Conservation (phyloP, 495 filamentous ascomycete genomes). For the Penicillium subrubescens region DNA sequence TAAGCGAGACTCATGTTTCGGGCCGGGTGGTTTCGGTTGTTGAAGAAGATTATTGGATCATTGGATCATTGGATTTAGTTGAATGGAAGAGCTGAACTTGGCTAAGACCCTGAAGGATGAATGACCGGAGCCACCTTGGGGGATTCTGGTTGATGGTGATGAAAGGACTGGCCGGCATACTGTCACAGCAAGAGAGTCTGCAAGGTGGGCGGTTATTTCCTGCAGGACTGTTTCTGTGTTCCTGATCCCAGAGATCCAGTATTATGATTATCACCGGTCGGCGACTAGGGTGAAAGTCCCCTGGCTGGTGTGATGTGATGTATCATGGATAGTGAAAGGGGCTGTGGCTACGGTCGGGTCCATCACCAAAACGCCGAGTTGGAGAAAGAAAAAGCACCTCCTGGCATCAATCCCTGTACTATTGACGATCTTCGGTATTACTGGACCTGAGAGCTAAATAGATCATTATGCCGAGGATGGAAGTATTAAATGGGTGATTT, state of each 20-base stretch:
- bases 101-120: not conserved
- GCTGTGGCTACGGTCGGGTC: not conserved
- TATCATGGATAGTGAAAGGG: not conserved
- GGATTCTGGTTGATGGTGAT: not conserved
- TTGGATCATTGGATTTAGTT: not conserved
- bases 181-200: not conserved
- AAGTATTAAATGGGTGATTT: too few relatives aligned
- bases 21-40: not conserved
- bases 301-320: not conserved
- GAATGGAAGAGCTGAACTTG: not conserved
- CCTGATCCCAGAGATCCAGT: not conserved
- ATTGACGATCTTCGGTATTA: not conserved
- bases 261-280: not conserved
- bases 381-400: not conserved
- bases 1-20: constrained; percentile 29
- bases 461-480: too few relatives aligned
- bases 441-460: not conserved
- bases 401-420: not conserved
- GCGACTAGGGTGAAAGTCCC: not conserved
- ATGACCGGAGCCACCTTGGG: not conserved
- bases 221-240: not conserved
- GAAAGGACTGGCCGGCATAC: too few relatives aligned
- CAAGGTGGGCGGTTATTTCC: not conserved
- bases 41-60: constrained; percentile 1
- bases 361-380: not conserved